phyloP scores from a whole-genome alignment of 2,329 filamentous ascomycete species.

The Aspergillus ruber region DNA sequence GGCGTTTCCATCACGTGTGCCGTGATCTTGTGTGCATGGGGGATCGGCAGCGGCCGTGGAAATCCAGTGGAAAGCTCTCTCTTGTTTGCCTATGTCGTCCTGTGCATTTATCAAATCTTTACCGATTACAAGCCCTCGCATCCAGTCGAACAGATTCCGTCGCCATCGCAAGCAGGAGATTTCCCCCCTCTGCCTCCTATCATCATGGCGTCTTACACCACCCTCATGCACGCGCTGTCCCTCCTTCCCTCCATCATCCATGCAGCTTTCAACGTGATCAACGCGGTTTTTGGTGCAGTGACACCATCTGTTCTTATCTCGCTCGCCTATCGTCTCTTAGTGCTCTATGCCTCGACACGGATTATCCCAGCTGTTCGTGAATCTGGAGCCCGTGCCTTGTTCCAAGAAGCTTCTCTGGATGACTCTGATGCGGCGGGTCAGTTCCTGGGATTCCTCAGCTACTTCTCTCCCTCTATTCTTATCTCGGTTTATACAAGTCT shows the following conservation, averaged over 20 bases:
- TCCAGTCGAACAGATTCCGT: slow-evolving; percentile 50
- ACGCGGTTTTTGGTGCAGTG: slow-evolving; percentile 89
- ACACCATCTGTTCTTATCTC: slow-evolving; percentile 95
- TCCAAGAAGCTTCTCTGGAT: slow-evolving; percentile 77
- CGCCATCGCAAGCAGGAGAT: slow-evolving; percentile 56
- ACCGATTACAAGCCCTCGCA: slow-evolving; percentile 88
- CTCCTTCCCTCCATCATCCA: slow-evolving; percentile 77
- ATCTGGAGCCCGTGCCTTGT: slow-evolving; percentile 72
- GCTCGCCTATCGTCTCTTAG: slow-evolving; percentile 84
- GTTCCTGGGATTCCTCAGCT: slow-evolving; percentile 75
- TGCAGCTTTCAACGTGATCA: slow-evolving; percentile 76
- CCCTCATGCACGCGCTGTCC: slow-evolving; percentile 74
- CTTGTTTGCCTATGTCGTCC: slow-evolving; percentile 93
- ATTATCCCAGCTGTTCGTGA: slow-evolving; percentile 93
- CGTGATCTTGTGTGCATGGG: slow-evolving; percentile 87
- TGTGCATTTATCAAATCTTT: slow-evolving; percentile 98
- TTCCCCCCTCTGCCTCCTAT: slow-evolving; percentile 95
- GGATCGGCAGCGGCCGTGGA: slow-evolving; percentile 86
- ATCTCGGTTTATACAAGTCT: slow-evolving; percentile 96
- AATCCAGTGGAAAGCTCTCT: slow-evolving; percentile 94
- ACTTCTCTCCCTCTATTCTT: slow-evolving; percentile 90
- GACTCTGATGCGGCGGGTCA: slow-evolving; percentile 77
- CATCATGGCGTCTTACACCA: slow-evolving; percentile 97
- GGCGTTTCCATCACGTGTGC: slow-evolving; percentile 88
- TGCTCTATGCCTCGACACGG: slow-evolving; percentile 89